A percentile compares a stretch with the other conserved stretches of the same genome.
phyloP scores from a whole-genome alignment of 768 basidiomycete genomes.

The Leucogyrophana mollusca region DNA sequence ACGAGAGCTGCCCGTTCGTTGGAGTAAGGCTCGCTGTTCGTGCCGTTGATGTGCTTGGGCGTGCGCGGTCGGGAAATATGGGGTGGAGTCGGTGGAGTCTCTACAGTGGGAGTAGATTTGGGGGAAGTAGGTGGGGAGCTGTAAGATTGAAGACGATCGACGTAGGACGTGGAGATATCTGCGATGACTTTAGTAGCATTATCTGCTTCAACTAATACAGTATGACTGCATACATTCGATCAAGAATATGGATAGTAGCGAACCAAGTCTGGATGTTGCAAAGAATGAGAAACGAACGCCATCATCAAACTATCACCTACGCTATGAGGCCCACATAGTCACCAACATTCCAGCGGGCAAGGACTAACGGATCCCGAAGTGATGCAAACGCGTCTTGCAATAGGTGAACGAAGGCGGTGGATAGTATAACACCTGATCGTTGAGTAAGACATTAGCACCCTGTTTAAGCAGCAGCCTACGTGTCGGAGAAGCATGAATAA shows the following conservation, averaged over 20 bases:
- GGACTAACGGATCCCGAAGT: slow-evolving; percentile 47
- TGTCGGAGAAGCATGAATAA: too few species aligned
- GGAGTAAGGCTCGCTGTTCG: slow-evolving; percentile 5
- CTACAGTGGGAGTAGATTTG: slow-evolving; percentile 26
- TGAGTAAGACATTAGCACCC: too few species aligned
- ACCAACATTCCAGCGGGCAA: slow-evolving; percentile 47
- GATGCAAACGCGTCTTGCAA: slow-evolving; percentile 74
- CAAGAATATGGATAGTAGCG: slow-evolving; percentile 70
- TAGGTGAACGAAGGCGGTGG: slow-evolving; percentile 81
- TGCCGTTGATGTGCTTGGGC: slow-evolving; percentile 2
- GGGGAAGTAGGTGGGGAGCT: slow-evolving; percentile 50
- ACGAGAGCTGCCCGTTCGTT: slow-evolving; percentile 20
- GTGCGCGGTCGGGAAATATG: slow-evolving; percentile 4
- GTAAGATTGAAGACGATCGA: slow-evolving; percentile 66
- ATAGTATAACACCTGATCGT: slow-evolving; percentile 67
- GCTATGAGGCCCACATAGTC: slow-evolving; percentile 70
- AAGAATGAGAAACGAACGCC: neutral
- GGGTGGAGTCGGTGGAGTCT: slow-evolving; percentile 16
- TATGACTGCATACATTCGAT: slow-evolving; percentile 64
- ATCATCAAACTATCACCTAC: slow-evolving; percentile 55
- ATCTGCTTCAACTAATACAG: neutral
- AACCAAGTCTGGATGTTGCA: slow-evolving; percentile 46
- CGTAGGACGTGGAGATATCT: slow-evolving; percentile 78
- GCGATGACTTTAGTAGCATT: neutral
- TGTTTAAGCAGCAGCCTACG: too few species aligned